Evolutionary conservation across 495 filamentous ascomycete genomes (phyloP).

Genomic region (Podospora anserina): DNA sequence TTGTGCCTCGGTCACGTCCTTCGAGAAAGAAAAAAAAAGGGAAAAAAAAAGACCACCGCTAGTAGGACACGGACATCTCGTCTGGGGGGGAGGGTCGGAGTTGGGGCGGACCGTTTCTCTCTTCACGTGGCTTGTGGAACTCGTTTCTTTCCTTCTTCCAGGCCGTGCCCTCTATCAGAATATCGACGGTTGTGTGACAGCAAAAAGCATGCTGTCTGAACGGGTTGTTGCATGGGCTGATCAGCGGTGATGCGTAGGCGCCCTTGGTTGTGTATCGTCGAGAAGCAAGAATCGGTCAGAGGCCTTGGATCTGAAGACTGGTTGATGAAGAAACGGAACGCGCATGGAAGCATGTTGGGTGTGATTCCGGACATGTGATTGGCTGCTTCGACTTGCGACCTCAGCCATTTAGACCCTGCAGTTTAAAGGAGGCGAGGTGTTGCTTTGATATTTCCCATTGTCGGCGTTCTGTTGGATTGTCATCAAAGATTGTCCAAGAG

Average conservation of each 20-base stretch:
- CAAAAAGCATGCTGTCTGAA: not conserved
- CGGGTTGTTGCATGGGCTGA: not conserved
- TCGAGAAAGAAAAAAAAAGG: too few relatives aligned
- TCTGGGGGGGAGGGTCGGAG: not conserved
- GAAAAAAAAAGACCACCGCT: too few relatives aligned
- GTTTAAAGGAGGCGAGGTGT: slow-evolving; percentile 20
- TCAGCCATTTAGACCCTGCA: slow-evolving; percentile 9
- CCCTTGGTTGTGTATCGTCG: not conserved
- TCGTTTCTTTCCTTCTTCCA: not conserved
- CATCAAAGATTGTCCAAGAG: not conserved
- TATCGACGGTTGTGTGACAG: too few relatives aligned
- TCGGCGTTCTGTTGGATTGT: not conserved
- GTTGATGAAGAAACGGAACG: not conserved
- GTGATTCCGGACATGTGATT: slow-evolving; percentile 8
- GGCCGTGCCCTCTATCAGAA: not conserved
- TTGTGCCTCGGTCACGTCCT: too few relatives aligned
- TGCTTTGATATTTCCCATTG: slow-evolving; percentile 3
- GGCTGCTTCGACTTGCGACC: not conserved
- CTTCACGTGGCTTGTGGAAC: slow-evolving; percentile 15
- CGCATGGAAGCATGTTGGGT: not conserved
- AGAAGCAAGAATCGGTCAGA: not conserved
- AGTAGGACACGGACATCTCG: too few relatives aligned
- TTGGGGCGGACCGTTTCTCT: not conserved
- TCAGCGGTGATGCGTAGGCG: not conserved
- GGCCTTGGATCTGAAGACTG: not conserved